These are phyloP conservation scores for Amanita muscaria DNA, from an alignment of 768 basidiomycete genomes.

Conservation along the genomic window DNA sequence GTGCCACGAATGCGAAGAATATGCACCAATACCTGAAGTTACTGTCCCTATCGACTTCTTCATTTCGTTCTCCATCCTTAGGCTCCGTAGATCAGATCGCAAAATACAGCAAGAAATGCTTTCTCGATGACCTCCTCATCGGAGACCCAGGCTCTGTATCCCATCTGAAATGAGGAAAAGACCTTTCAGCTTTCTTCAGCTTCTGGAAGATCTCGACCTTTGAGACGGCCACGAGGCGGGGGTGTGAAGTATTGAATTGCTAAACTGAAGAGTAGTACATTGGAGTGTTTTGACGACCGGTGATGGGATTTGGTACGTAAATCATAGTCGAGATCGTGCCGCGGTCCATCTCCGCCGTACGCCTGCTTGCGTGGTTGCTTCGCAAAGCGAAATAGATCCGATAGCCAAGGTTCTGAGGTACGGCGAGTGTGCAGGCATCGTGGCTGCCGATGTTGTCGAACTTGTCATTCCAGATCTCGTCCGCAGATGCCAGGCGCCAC, in stretches of 20 bases:
- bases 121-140: conserved; percentile 81
- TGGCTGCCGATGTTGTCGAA: too few relatives aligned
- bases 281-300: too few relatives aligned
- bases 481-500: too few relatives aligned
- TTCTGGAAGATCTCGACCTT: conserved; percentile 67
- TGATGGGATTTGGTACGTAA: too few relatives aligned
- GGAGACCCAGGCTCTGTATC: conserved; percentile 77
- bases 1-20: not conserved
- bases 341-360: too few relatives aligned
- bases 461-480: too few relatives aligned
- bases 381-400: too few relatives aligned
- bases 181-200: conserved; percentile 76
- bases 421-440: too few relatives aligned
- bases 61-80: conserved; percentile 66
- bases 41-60: conserved; percentile 75
- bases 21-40: conserved; percentile 84
- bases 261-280: too few relatives aligned
- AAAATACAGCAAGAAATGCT: conserved; percentile 81
- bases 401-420: too few relatives aligned
- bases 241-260: conserved; percentile 30
- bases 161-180: conserved; percentile 84
- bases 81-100: conserved; percentile 70
- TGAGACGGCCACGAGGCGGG: conserved; percentile 71
- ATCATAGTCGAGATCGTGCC: too few relatives aligned
- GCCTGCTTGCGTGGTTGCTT: too few relatives aligned